Base-by-base conservation (phyloP, 805 yeast species). In the Henningerozyma blattae region DNA sequence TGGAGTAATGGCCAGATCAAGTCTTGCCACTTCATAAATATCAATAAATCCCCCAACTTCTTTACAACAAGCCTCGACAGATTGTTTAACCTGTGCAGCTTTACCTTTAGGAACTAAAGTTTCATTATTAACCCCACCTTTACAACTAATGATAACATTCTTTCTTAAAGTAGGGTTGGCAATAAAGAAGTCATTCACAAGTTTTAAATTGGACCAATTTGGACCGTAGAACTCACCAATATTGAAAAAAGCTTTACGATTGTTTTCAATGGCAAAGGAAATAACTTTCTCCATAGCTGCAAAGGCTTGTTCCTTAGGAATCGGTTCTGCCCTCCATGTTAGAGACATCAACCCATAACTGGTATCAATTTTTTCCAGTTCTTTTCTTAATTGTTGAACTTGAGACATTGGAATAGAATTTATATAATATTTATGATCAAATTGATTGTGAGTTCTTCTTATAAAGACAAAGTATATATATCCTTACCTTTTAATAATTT, bases 341-440 rank as follows among this genome's bases (percentile, higher is more conserved):
- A 82, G 64, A 36, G 79, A 71, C 95, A 86, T 83, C 41, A 84
- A 66, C 30, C 95, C 95, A 44, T 70, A 74, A 29, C 94, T 94
- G 30, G 50, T 45, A 15, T 35, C 32, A 14, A 50, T 29, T 14
- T 40, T 37, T 2, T 30, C 18, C 29, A 51, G 28, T 3, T 43
- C 51, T 28, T 39, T 28, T 28, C 34, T 47, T 30, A 50, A 37
- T 27, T 47, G 37, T 22, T 31, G n/a, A 13, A 45, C 50, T 15
- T 35, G 34, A 6, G 54, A 41, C 47, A 47, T 47, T n/a, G n/a
- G n/a, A n/a, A n/a, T n/a, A n/a, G n/a, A n/a, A n/a, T n/a, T n/a
- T n/a, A n/a, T n/a, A n/a, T n/a, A n/a, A n/a, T n/a, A n/a, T n/a
- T n/a, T n/a, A n/a, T n/a, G n/a, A n/a, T n/a, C n/a, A n/a, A n/a